Percentiles rank a stretch among this genome's conserved stretches.
Evolutionary conservation across 2,329 filamentous ascomycete genomes (phyloP).

Genomic region (Dactylellina cionopaga): DNA sequence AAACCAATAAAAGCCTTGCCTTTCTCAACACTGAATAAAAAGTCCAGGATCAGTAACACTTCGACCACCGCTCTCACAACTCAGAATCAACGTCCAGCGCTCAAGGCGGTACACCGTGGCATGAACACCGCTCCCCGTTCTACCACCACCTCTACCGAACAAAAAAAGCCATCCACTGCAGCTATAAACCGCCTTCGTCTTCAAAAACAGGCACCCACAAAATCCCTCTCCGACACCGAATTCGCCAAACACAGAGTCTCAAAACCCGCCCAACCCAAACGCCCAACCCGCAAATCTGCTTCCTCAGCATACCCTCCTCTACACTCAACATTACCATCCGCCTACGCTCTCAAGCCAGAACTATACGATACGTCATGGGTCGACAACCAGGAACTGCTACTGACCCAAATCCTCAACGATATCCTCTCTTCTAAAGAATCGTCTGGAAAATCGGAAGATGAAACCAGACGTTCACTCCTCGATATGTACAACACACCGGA

Average conservation of each 20-base stretch:
- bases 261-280: constrained; percentile 18
- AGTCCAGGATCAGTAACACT: not conserved
- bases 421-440: constrained; percentile 11
- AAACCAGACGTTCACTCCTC: constrained; percentile 7
- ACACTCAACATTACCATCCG: constrained; percentile 14
- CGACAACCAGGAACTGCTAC: constrained; percentile 30
- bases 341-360: constrained; percentile 8
- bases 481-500: constrained; percentile 27
- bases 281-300: constrained; percentile 39
- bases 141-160: not conserved
- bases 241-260: constrained; percentile 20
- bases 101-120: constrained; percentile 32
- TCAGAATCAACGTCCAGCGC: constrained; percentile 26
- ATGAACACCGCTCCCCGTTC: constrained; percentile 36
- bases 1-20: not conserved
- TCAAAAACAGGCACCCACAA: constrained; percentile 14
- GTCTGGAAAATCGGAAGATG: not conserved
- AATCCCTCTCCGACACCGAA: constrained; percentile 41
- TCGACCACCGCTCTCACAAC: not conserved
- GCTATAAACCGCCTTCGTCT: constrained; percentile 18
- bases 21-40: not conserved
- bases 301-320: constrained; percentile 35
- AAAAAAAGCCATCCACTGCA: constrained; percentile 2
- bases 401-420: constrained; percentile 22
- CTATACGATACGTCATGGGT: constrained; percentile 33